Evolutionary conservation across 139 green algal genomes (phyloP).

Genomic region (Dunaliella primolecta): DNA sequence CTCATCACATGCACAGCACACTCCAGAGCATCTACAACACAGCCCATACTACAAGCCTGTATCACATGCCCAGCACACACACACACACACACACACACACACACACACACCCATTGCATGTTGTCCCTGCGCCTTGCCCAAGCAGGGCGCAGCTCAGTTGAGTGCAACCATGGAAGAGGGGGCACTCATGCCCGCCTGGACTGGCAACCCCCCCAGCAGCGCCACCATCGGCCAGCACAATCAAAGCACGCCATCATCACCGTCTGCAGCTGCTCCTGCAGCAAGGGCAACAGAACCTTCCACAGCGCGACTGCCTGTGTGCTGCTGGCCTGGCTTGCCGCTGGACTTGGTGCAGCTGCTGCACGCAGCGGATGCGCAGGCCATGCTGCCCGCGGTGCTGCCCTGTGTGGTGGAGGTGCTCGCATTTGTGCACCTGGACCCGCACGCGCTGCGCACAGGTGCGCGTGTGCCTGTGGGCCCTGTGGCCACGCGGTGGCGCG

Average conservation of each 20-base stretch:
- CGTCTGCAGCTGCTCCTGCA: not conserved
- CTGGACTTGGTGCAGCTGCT: slow-evolving; percentile 42
- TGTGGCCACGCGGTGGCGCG: not conserved
- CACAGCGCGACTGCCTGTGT: not conserved
- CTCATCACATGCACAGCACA: too few relatives aligned
- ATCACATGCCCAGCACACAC: too few relatives aligned
- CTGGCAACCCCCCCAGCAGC: not conserved
- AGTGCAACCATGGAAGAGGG: too few relatives aligned
- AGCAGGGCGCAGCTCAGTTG: too few relatives aligned
- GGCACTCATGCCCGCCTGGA: too few relatives aligned
- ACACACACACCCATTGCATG: too few relatives aligned
- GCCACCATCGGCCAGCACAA: not conserved
- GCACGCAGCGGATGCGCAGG: slow-evolving; percentile 20
- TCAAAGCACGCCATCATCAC: not conserved
- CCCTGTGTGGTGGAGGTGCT: slow-evolving; percentile 38
- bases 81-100: too few relatives aligned
- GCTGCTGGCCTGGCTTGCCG: slow-evolving; percentile 14
- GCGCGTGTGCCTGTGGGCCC: not conserved
- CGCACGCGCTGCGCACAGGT: not conserved
- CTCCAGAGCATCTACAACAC: too few relatives aligned
- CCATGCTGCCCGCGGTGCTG: slow-evolving; percentile 27
- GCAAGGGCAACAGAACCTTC: not conserved
- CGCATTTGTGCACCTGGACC: slow-evolving; percentile 30
- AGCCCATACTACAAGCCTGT: too few relatives aligned
- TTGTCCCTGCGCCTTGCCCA: too few relatives aligned